Percentiles rank a stretch among this genome's conserved stretches.
Evolutionary conservation across 495 filamentous ascomycete genomes (phyloP).

Genomic region (Cairneyella variabilis): DNA sequence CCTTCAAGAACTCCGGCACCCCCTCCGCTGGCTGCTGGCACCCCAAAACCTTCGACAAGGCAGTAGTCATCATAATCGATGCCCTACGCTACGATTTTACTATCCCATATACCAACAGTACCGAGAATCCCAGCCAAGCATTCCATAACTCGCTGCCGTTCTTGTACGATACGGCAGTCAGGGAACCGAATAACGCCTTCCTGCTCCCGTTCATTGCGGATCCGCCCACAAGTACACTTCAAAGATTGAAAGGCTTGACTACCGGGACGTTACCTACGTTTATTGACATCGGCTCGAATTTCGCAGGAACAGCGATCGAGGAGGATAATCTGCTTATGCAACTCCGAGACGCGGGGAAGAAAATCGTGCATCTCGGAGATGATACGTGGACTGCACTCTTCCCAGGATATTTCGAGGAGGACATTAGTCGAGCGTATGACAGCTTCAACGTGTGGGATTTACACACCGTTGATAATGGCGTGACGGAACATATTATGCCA

Average conservation of each 20-base stretch:
- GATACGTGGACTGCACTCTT: conserved; percentile 95
- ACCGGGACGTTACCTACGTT: conserved; percentile 96
- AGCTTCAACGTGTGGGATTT: conserved; percentile 98
- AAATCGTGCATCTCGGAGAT: conserved; percentile 87
- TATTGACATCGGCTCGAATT: conserved; percentile 89
- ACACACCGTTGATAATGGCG: conserved; percentile 94
- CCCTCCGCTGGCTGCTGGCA: conserved; percentile 85
- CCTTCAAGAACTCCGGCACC: conserved; percentile 35
- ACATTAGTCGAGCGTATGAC: conserved; percentile 83
- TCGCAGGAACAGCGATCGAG: conserved; percentile 93
- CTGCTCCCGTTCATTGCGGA: conserved; percentile 95
- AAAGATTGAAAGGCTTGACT: conserved; percentile 88
- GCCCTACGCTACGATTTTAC: conserved; percentile 97
- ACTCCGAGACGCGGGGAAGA: conserved; percentile 72
- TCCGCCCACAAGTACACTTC: conserved; percentile 88
- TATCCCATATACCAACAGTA: conserved; percentile 60
- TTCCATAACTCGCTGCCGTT: conserved; percentile 88
- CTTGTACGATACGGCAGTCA: conserved; percentile 73
- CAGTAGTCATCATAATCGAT: conserved; percentile 87
- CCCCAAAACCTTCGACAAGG: conserved; percentile 85
- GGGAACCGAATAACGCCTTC: conserved; percentile 76
- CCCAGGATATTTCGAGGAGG: conserved; percentile 82
- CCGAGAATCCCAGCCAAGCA: conserved; percentile 42
- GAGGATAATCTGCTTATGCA: conserved; percentile 94
- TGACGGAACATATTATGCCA: conserved; percentile 88